Evolutionary conservation across 75 land plant species (phyloP).

Genomic region (Picea glauca): DNA sequence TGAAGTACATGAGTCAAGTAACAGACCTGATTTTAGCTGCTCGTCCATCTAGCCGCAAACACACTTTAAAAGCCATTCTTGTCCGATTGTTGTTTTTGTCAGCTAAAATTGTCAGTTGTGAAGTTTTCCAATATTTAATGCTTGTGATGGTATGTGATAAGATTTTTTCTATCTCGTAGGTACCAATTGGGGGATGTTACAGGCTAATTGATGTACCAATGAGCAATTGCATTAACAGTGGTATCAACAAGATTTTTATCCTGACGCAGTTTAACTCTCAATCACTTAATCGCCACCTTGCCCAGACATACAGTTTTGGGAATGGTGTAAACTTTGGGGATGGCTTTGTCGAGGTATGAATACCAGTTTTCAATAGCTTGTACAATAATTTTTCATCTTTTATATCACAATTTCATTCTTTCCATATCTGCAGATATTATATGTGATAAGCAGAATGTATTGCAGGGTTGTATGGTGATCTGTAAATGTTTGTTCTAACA

Average conservation of each 20-base stretch:
- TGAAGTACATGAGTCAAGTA: neutral
- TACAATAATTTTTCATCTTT: neutral
- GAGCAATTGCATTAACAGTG: conserved; percentile 88
- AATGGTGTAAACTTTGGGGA: conserved; percentile 78
- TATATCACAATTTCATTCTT: neutral
- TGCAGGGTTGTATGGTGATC: neutral
- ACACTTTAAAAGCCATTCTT: neutral
- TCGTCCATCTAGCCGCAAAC: neutral
- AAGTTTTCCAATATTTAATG: neutral
- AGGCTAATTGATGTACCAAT: conserved; percentile 85
- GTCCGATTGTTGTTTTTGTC: neutral
- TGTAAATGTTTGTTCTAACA: neutral
- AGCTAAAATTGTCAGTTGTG: neutral
- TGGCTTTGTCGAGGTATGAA: conserved; percentile 82
- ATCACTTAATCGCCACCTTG: conserved; percentile 79
- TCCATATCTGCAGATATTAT: neutral
- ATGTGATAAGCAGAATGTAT: neutral
- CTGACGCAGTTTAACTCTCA: conserved; percentile 78
- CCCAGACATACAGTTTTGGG: conserved; percentile 65
- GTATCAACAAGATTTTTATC: conserved; percentile 75
- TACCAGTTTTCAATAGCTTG: neutral
- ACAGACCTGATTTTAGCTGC: neutral
- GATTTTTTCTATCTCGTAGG: conserved; percentile 25
- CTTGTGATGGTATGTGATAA: neutral
- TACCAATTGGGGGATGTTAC: conserved; percentile 85